Evolutionary conservation across 2,329 filamentous ascomycete genomes (phyloP), one percentile per base, ranked within the genome.

Genomic region (Colletotrichum costaricense): DNA sequence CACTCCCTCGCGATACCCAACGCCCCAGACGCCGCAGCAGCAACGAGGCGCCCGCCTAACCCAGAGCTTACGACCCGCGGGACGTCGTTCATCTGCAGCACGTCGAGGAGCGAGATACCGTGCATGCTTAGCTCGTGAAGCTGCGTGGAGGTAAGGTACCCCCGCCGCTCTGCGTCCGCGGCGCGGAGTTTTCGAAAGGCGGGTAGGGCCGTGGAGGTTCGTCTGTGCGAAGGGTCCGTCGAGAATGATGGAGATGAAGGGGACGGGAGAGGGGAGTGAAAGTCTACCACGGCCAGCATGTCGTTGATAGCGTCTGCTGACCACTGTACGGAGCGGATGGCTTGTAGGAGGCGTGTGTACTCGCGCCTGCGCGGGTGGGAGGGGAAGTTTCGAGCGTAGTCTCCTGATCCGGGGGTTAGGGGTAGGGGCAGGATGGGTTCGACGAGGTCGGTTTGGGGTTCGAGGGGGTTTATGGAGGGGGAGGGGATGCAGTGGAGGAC

Each of bases 271-370:
- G 46, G 30, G 22, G 33, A 22, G 59, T 35, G 19, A 22, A 49
- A 35, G 66, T 73, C 70, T 16, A 72, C 52, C 19, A 69, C 26
- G 49, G n/a, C 56, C 4, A 73, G 66, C 65, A 69, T 69, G 54
- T 69, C 70, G 30, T 55, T 59, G 24, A 73, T 52, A 8, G 57
- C 8, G 19, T 46, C 30, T 22, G 73, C 55, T 26, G 56, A 46
- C 73, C 73, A 74, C 22, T 55, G 24, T 8, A 74, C 24, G 38
- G 65, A 66, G 65, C 58, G 69, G n/a, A 73, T 42, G 0, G 73
- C 73, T n/a, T 65, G 60, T 3, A 73, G 57, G 4, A 73, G 65
- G 5, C 64, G 33, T 22, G 64, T 64, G 35, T 67, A 66, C 19
- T 38, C 52, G 28, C 28, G 57, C 28, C 58, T 46, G 24, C 60